Base-by-base conservation (phyloP, 192 early-diverging fungal species). In the Jimgerdemannia flammicorona region DNA sequence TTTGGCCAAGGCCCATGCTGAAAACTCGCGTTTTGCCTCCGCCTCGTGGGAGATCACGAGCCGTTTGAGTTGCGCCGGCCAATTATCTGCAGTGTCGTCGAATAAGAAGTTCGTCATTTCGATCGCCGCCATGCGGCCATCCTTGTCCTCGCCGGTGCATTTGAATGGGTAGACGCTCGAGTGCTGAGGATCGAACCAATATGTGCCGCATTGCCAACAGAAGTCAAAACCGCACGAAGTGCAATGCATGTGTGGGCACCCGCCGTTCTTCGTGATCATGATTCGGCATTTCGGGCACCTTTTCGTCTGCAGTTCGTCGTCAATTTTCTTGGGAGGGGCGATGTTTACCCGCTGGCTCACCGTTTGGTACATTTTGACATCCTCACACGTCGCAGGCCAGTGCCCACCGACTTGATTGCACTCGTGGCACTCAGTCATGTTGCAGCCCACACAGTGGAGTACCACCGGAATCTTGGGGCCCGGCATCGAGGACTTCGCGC, bases 251-350 rank as follows among this genome's bases (percentile, higher is more conserved):
- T 74, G 73, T 39, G 68, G 66, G 49, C 73, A 74, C 41, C 73
- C 73, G 19, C 73, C 73, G 59, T 74, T 74, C 29, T 74, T 74
- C 6, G 64, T 6, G 40, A 74, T 67, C 40, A 41, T 17, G 68
- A 74, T 74, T 40, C 8, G n/a, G 44, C 73, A 74, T n/a, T 74
- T 74, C 44, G 73, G 73, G 68, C 73, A 74, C 10, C 66, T 19
- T 18, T 74, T 74, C 3, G 73, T 74, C 18, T 18, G n/a, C n/a
- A 66, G 19, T 44, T 67, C 41, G 39, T 39, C 43, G 20, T 67
- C 6, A 44, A 17, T 1, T 4, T 44, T 40, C 10, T 19, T 67
- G 19, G 17, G 40, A 29, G 29, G 20, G 44, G 11, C 3, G 43
- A 67, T n/a, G 29, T 67, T 41, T n/a, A 74, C 40, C 7, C 43